These are phyloP conservation scores for Trifolium repens DNA, from an alignment of 306 rosid species.

Conservation along the genomic window DNA sequence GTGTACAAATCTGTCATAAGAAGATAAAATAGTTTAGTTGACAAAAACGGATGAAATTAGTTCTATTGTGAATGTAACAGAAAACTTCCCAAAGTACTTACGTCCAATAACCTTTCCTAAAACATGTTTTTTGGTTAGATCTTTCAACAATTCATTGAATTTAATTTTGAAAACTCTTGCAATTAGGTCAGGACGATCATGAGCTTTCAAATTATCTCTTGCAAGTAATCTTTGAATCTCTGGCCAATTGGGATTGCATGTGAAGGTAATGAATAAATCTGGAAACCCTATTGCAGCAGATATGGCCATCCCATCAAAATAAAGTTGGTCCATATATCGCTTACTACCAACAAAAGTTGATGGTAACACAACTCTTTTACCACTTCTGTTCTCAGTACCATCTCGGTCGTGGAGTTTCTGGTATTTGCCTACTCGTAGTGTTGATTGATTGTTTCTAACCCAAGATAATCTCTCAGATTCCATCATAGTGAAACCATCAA, in stretches of 20 bases:
- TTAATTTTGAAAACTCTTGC: neutral
- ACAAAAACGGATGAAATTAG: neutral
- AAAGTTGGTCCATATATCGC: neutral
- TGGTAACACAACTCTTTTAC: neutral
- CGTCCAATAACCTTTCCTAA: neutral
- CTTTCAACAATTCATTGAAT: neutral
- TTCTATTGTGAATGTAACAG: fast-evolving
- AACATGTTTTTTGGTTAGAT: neutral
- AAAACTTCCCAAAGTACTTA: too few relatives aligned
- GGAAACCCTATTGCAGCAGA: neutral
- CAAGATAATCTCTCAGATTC: too few relatives aligned
- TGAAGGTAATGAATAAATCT: neutral
- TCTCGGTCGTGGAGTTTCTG: too few relatives aligned
- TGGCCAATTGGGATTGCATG: constrained; percentile 10
- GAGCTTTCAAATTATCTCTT: neutral
- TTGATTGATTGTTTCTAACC: too few relatives aligned
- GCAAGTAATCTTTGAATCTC: neutral
- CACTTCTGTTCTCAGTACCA: neutral
- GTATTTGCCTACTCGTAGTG: too few relatives aligned
- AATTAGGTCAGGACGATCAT: neutral
- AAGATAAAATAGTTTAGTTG: neutral
- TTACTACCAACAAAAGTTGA: neutral
- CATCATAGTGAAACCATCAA: too few relatives aligned
- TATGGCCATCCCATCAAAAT: neutral
- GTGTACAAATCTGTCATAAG: neutral